Evolutionary conservation across 257 asterid genomes (phyloP).

Genomic region (Solanum pinnatisectum): DNA sequence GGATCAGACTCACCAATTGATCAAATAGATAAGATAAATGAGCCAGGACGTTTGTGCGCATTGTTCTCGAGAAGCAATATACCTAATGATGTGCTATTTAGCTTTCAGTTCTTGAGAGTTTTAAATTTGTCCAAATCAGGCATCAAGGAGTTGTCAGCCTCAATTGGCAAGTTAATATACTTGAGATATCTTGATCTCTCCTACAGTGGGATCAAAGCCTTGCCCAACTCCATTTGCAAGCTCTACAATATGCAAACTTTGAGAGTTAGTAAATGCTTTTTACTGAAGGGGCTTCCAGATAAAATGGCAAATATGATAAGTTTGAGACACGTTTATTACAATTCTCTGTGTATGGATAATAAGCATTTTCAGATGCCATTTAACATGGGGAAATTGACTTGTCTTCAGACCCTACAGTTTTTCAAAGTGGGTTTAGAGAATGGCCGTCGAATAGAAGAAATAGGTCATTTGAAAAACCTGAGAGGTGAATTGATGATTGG

Average conservation of each 20-base stretch:
- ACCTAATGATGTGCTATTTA: neutral
- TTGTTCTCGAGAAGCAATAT: neutral
- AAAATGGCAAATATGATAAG: slow-evolving; percentile 6
- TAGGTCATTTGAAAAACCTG: neutral
- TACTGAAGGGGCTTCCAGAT: neutral
- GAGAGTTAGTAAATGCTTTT: neutral
- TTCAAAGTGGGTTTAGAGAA: neutral
- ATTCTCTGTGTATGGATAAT: too few species aligned
- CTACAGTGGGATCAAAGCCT: neutral
- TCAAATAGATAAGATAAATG: neutral
- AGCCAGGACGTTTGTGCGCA: neutral
- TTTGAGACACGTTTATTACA: neutral
- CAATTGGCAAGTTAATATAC: neutral
- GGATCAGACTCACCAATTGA: neutral
- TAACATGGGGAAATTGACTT: neutral
- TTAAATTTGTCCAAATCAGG: neutral
- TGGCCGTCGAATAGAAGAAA: neutral
- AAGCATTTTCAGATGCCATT: neutral
- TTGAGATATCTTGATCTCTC: slow-evolving; percentile 14
- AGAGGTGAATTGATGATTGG: neutral
- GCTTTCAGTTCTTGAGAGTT: neutral
- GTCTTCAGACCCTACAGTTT: neutral
- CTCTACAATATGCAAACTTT: neutral
- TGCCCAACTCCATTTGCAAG: slow-evolving; percentile 6
- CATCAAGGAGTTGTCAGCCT: neutral